These are phyloP conservation scores for Chaetomium olivaceum DNA, from an alignment of 2,329 filamentous ascomycete genomes.

Conservation along the genomic window DNA sequence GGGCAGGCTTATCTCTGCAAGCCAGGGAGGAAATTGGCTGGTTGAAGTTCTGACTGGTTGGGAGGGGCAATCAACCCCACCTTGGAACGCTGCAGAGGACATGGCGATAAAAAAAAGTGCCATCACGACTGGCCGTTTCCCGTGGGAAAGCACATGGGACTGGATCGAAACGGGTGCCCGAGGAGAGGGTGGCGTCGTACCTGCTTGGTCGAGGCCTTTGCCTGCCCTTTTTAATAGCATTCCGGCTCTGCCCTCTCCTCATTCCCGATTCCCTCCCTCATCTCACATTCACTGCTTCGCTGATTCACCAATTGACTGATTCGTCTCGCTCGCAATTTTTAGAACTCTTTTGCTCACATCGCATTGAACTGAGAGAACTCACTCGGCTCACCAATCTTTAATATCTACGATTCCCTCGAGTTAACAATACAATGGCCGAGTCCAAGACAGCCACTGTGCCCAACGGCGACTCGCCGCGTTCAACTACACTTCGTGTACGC, in stretches of 20 bases:
- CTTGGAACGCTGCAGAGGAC: slow-evolving; percentile 6
- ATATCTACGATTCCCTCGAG: neutral
- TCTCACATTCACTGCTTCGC: neutral
- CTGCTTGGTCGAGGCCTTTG: neutral
- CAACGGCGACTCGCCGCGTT: slow-evolving; percentile 21
- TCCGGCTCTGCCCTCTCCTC: neutral
- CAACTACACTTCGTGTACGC: slow-evolving; percentile 23
- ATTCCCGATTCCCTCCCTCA: slow-evolving; percentile 7
- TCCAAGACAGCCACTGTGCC: slow-evolving; percentile 9
- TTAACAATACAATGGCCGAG: slow-evolving; percentile 11
- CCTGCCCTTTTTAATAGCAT: slow-evolving; percentile 11
- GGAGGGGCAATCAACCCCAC: slow-evolving; percentile 13
- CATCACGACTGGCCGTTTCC: slow-evolving; percentile 8
- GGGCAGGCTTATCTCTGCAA: slow-evolving; percentile 1
- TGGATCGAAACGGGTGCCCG: neutral
- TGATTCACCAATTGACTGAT: no score
- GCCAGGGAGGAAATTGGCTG: neutral
- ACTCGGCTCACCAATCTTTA: neutral
- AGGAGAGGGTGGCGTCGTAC: slow-evolving; percentile 20
- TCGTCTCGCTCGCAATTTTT: neutral
- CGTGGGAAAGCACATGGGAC: slow-evolving; percentile 25
- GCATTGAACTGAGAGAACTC: neutral
- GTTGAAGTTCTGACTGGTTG: slow-evolving; percentile 10
- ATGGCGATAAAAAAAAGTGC: slow-evolving; percentile 15
- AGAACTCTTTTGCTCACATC: neutral